Evolutionary conservation across 139 green algal species (phyloP).

Genomic region (Dunaliella sp.): DNA sequence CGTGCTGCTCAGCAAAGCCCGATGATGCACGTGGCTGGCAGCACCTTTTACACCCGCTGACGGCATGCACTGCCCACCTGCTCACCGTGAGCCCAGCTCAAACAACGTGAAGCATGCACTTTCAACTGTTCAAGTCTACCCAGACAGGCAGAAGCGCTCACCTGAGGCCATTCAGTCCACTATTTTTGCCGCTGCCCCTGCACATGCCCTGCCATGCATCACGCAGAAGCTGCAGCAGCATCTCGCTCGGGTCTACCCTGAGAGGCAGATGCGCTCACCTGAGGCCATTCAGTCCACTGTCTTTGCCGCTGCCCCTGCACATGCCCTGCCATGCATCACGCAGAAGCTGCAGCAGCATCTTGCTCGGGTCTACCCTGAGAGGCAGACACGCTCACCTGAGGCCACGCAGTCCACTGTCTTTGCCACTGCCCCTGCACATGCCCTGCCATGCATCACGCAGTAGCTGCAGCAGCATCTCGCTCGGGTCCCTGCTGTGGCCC

Average conservation of each 20-base stretch:
- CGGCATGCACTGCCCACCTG: too few species aligned
- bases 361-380: background rate
- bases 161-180: background rate
- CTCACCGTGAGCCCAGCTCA: too few species aligned
- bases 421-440: background rate
- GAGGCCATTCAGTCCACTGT: background rate
- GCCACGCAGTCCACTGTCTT: background rate
- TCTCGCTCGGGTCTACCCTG: too few species aligned
- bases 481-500: background rate
- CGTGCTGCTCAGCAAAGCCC: too few species aligned
- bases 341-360: background rate
- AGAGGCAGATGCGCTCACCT: background rate
- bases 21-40: too few species aligned
- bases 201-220: background rate
- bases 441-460: conserved; percentile 27
- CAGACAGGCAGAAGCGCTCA: background rate
- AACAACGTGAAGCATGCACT: too few species aligned
- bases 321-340: background rate
- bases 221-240: background rate
- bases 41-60: too few species aligned
- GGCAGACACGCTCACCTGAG: background rate
- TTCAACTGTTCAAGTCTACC: too few species aligned
- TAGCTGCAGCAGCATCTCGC: background rate
- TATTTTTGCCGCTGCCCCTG: background rate
- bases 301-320: background rate